Base-by-base conservation (phyloP, 345 rosid species). In the Tarenaya hassleriana region DNA sequence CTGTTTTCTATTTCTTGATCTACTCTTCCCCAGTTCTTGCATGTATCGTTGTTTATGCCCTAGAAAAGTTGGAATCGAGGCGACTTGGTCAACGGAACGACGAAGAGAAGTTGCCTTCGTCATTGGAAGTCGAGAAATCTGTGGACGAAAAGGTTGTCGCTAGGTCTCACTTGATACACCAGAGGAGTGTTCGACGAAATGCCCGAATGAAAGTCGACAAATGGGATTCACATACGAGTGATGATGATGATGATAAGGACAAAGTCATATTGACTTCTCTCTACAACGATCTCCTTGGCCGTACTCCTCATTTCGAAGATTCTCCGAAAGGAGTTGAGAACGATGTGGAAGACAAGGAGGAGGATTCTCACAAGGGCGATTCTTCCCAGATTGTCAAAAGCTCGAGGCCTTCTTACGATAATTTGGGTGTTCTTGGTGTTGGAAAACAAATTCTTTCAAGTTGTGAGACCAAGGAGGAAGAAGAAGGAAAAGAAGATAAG, bases 1-100 rank as follows among this genome's bases (percentile, higher is more conserved):
- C 73, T 6, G 52, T 80, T 27, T 83, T 92, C 73, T 66, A 41
- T 56, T 52, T 77, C 61, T 52, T 85, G 70, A 7, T 83, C 31
- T 85, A 62, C 51, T 40, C 79, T 42, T 60, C 70, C 6, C 85
- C 86, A 1, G 38, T 83, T 38, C 33, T 81, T 18, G 61, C 67
- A 13, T 71, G 74, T 61, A 52, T 65, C 19, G 45, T 51, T 16
- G 57, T 73, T 19, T 65, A 52, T 2, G 50, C 77, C 29, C 56
- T 64, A 16, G 69, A 65, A 35, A 64, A 31, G 50, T 4, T 64
- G 11, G 63, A 58, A 1, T 18, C 57, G 31, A 58, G 60, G 45
- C 52, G 52, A 3, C 51, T 58, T 1, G 39, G 43, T 39, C 45
- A 13, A 24, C 41, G 37, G 31, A 33, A n/a, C 13, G 11, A 3